Evolutionary conservation across 257 asterid species (phyloP), one percentile per base, ranked within the genome.

Genomic region (Nicotiana paniculata): DNA sequence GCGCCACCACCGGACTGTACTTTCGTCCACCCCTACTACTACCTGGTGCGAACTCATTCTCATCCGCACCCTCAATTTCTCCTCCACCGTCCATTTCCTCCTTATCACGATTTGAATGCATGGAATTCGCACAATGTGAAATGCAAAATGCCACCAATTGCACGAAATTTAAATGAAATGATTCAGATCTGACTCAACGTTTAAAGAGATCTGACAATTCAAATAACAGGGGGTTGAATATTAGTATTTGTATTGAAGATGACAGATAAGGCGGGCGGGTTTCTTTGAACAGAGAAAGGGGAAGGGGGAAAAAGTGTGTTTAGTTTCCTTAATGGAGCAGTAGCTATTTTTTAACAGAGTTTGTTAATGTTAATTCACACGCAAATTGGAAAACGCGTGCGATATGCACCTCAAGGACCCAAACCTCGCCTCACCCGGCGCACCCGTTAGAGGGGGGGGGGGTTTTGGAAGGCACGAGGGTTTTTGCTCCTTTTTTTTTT

Each of bases 1-100:
- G 86, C 5, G 87, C 89, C 69, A 88, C 84, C 53, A 87, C 87
- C 4, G 89, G 87, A 18, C 79, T 46, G 35, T 88, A 88, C 48
- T 81, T 66, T 58, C 80, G 53, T 46, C 85, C 66, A 81, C 51
- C 51, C 51, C 51, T 43, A 43, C 80, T 75, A 84, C 80, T 11
- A 55, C 59, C 59, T 82, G 86, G 10, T 62, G 83, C 35, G 79
- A 75, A 17, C 79, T 69, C 72, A 75, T 72, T 87, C 79, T 83
- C 77, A 13, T 85, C 87, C 13, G 75, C 89, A 48, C 35, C 84
- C 57, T 81, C 89, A 79, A 78, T 83, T 78, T 83, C 86, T 53
- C 82, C 87, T 48, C 83, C 83, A 64, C 80, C 82, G 43, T 79
- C 85, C 90, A 88, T 88, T 51, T 64, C 64, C 35, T 43, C 28